These are phyloP conservation scores for Rubia balearica DNA, from an alignment of 305 asterid genomes.

Conservation along the genomic window DNA sequence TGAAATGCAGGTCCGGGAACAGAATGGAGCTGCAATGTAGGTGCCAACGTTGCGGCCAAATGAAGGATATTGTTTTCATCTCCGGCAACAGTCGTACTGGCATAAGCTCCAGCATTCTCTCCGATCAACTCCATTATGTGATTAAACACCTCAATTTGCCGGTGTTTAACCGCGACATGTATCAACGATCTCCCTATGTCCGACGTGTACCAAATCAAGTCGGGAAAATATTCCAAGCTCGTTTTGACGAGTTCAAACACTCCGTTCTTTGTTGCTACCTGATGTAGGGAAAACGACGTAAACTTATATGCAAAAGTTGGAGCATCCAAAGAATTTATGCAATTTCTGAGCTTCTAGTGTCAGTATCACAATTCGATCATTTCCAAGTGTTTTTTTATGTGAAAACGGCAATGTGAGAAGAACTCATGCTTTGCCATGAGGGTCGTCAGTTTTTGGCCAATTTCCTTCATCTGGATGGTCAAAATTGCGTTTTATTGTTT, in stretches of 20 bases:
- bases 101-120: slow-evolving; percentile 4
- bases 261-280: not conserved
- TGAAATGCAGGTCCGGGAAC: slow-evolving; percentile 16
- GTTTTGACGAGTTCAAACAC: slow-evolving; percentile 1
- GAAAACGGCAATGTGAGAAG: too few species aligned
- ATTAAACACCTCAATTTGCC: slow-evolving; percentile 5
- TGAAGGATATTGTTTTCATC: slow-evolving; percentile 14
- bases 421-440: too few species aligned
- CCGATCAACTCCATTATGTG: not conserved
- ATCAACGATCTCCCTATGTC: not conserved
- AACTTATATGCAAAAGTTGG: too few species aligned
- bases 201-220: slow-evolving; percentile 9
- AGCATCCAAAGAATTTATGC: too few species aligned
- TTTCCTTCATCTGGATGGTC: too few species aligned
- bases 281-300: too few species aligned
- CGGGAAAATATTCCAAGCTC: slow-evolving; percentile 9
- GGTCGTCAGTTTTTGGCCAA: too few species aligned
- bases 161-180: slow-evolving; percentile 10
- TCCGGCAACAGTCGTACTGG: not conserved
- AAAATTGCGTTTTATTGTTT: too few species aligned
- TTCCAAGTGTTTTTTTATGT: too few species aligned
- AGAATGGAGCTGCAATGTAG: slow-evolving; percentile 1
- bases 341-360: too few species aligned
- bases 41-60: slow-evolving; percentile 18
- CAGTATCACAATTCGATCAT: too few species aligned